phyloP scores from a whole-genome alignment of 495 filamentous ascomycete species.

The Ramalina peruviana region DNA sequence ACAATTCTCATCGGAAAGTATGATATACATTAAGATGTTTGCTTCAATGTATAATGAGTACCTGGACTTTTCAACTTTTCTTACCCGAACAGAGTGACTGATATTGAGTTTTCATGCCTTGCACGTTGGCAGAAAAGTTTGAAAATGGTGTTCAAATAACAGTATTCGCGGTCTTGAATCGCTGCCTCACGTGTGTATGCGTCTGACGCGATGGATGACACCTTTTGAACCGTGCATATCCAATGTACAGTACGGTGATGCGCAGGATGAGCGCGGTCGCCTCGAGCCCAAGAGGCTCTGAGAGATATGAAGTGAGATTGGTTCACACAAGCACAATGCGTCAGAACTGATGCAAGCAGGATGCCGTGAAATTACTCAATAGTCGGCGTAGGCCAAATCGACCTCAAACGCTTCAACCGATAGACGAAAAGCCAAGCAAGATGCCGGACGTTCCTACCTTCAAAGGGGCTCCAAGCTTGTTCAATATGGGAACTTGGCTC shows the following conservation, averaged over 20 bases:
- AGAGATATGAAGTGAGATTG: neutral
- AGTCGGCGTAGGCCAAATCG: conserved; percentile 4
- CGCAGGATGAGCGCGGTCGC: neutral
- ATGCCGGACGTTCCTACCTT: conserved; percentile 9
- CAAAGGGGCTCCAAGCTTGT: conserved; percentile 15
- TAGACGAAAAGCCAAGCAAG: neutral
- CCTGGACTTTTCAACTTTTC: no score
- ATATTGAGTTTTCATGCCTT: no score
- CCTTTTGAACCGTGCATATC: no score
- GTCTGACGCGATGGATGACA: no score
- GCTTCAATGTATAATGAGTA: no score
- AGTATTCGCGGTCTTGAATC: no score
- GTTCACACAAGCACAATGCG: neutral
- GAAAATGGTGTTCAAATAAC: no score
- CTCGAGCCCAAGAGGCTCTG: neutral
- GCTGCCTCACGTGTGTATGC: no score
- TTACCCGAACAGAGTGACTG: no score
- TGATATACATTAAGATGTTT: no score
- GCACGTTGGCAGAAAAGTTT: no score
- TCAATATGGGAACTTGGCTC: conserved; percentile 21
- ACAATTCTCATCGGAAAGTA: no score
- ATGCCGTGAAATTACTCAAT: conserved; percentile 9
- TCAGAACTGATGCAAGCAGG: neutral
- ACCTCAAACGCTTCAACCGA: neutral
- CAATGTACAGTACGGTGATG: neutral